These are phyloP conservation scores for Dentipellis sp. DNA, from an alignment of 768 basidiomycete genomes.

Conservation along the genomic window DNA sequence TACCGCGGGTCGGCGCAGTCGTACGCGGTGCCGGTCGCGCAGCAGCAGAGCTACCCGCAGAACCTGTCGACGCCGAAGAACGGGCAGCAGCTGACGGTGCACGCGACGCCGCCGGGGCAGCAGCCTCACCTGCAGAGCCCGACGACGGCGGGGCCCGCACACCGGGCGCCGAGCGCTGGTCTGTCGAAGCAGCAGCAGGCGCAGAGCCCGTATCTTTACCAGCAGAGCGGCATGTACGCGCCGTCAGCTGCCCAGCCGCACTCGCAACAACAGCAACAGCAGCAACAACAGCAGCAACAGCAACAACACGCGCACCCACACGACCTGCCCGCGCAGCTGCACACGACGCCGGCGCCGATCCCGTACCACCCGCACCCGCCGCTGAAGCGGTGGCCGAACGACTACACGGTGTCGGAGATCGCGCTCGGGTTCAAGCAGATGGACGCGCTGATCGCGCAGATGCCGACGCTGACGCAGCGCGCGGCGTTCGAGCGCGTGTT, in stretches of 20 bases:
- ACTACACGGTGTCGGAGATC: slow-evolving; percentile 62
- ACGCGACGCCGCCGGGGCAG: background rate
- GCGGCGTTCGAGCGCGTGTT: slow-evolving; percentile 63
- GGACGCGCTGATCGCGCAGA: slow-evolving; percentile 26
- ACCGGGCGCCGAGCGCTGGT: background rate
- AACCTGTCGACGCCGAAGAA: slow-evolving; percentile 13
- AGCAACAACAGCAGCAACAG: background rate
- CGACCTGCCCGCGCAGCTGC: slow-evolving; percentile 16
- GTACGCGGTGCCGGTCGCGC: slow-evolving; percentile 7
- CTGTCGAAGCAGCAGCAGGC: background rate
- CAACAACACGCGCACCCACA: background rate
- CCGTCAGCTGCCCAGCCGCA: background rate
- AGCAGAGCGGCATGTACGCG: background rate
- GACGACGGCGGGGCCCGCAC: background rate
- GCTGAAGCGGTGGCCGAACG: slow-evolving; percentile 69
- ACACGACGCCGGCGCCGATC: slow-evolving; percentile 14
- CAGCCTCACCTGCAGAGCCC: slow-evolving; percentile 2
- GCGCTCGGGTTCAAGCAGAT: slow-evolving; percentile 49
- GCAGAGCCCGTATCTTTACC: background rate
- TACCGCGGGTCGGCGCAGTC: slow-evolving; percentile 7
- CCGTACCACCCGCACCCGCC: slow-evolving; percentile 52
- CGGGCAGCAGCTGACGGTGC: slow-evolving; percentile 8
- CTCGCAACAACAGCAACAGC: background rate
- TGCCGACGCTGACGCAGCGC: slow-evolving; percentile 47
- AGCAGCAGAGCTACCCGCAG: slow-evolving; percentile 11